Percentiles rank a stretch among this genome's conserved stretches.
Conservation (phyloP, 805 yeast species). For the Wickerhamomyces rabaulensis region DNA sequence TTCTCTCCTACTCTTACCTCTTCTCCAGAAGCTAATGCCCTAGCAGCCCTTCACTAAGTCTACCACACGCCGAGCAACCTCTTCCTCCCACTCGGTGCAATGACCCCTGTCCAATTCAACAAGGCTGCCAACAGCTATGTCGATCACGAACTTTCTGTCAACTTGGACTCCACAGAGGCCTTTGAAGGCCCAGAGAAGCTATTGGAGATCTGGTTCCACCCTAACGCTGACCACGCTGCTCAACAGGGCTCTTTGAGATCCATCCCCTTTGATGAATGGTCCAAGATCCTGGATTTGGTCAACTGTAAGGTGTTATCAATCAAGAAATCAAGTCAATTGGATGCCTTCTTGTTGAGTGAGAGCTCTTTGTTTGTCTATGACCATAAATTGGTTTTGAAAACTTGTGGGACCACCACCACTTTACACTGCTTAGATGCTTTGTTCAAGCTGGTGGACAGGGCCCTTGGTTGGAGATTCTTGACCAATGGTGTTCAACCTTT, state of each 20-base stretch:
- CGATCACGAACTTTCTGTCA: slow-evolving; percentile 74
- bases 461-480: slow-evolving; percentile 38
- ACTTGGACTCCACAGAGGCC: slow-evolving; percentile 83
- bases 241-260: slow-evolving; percentile 50
- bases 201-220: slow-evolving; percentile 83
- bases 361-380: slow-evolving; percentile 86
- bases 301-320: slow-evolving; percentile 85
- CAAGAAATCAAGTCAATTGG: slow-evolving; percentile 58
- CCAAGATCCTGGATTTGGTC: slow-evolving; percentile 68
- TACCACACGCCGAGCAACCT: slow-evolving; percentile 8
- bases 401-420: slow-evolving; percentile 96
- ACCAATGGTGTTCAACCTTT: slow-evolving; percentile 34
- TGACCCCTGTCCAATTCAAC: slow-evolving; percentile 30
- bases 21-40: background rate
- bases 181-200: slow-evolving; percentile 97
- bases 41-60: background rate
- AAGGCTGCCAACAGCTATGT: slow-evolving; percentile 45
- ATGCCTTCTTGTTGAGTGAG: slow-evolving; percentile 84
- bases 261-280: slow-evolving; percentile 67
- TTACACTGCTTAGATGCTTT: slow-evolving; percentile 67
- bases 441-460: slow-evolving; percentile 42
- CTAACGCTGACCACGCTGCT: slow-evolving; percentile 33
- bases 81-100: slow-evolving; percentile 19
- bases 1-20: background rate
- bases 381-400: slow-evolving; percentile 80